Conservation (phyloP, 139 green algal genomes). For the Zygnema circumcarinatum region DNA sequence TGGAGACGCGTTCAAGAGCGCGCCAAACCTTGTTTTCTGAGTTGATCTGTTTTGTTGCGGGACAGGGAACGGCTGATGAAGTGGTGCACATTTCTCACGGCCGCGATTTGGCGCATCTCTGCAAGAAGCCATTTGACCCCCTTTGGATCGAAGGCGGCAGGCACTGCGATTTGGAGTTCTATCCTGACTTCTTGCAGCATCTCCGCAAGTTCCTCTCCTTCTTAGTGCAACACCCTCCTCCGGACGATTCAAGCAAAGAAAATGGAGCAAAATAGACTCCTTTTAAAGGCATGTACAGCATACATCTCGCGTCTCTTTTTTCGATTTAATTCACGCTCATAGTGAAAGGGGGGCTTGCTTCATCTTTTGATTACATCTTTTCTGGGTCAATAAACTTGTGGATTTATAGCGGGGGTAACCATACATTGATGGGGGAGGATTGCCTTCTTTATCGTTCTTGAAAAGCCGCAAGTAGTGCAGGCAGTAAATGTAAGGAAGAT, state of each 20-base stretch:
- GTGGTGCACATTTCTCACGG: slow-evolving; percentile 87
- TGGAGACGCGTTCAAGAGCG: too few species aligned
- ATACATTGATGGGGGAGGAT: not conserved
- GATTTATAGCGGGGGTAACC: not conserved
- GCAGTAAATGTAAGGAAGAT: too few species aligned
- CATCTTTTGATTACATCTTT: not conserved
- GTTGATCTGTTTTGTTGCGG: not conserved
- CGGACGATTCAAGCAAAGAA: not conserved
- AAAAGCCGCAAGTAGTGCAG: not conserved
- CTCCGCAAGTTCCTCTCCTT: slow-evolving; percentile 68
- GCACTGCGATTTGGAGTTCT: slow-evolving; percentile 72
- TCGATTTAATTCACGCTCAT: not conserved
- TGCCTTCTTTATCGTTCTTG: not conserved
- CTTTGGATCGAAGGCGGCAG: slow-evolving; percentile 74
- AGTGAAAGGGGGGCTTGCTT: not conserved
- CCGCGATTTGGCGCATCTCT: slow-evolving; percentile 64
- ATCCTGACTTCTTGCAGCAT: slow-evolving; percentile 70
- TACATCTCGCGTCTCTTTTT: not conserved
- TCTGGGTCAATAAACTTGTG: not conserved
- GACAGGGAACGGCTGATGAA: slow-evolving; percentile 67
- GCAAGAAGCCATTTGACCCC: slow-evolving; percentile 67
- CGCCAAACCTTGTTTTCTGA: not conserved
- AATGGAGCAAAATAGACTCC: not conserved
- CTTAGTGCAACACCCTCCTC: slow-evolving; percentile 37
- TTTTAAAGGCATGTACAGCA: not conserved